Base-by-base conservation (phyloP, 2,329 filamentous ascomycete species). In the Eutypella sp. region DNA sequence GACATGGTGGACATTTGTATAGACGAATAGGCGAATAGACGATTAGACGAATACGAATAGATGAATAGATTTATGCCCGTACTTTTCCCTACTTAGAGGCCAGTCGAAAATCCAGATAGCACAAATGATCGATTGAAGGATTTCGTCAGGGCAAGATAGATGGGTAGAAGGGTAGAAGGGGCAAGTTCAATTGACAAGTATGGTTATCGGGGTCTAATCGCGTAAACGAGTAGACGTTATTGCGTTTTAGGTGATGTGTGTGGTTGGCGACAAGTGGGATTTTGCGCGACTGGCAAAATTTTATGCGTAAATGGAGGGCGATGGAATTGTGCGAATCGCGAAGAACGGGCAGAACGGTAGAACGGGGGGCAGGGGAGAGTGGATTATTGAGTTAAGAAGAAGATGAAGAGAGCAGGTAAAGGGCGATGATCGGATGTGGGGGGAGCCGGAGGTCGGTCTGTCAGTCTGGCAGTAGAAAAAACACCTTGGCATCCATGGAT, bases 181-280 rank as follows among this genome's bases (percentile, higher is more conserved):
- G n/a, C n/a, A n/a, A n/a, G n/a, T n/a, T n/a, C n/a, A n/a, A n/a
- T n/a, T 15, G 36, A 39, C 23, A 20, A 20, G 19, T 20, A 6
- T 39, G 19, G 36, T 39, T 22, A 22, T 39, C n/a, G n/a, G 20
- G 36, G 36, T 39, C 36, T 39, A 39, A 39, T 39, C 36, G 36
- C 36, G 36, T 39, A 39, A 39, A 39, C 36, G 36, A 39, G 36
- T 39, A 39, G 36, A 22, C n/a, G n/a, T 24, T 22, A 20, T 18
- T 18, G 19, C 36, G n/a, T 10, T 22, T 23, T 39, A 22, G 23
- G 20, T n/a, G 36, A 18, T 22, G 36, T 39, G 23, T 39, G 20
- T 13, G 36, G 23, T 39, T 10, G 36, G 13, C n/a, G n/a, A n/a
- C n/a, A n/a, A n/a, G n/a, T n/a, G n/a, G n/a, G n/a, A n/a, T n/a